Percentiles rank a stretch among this genome's conserved stretches.
Evolutionary conservation across 208 protist genomes (phyloP).

Genomic region (Dictyostelium gargantuum): DNA sequence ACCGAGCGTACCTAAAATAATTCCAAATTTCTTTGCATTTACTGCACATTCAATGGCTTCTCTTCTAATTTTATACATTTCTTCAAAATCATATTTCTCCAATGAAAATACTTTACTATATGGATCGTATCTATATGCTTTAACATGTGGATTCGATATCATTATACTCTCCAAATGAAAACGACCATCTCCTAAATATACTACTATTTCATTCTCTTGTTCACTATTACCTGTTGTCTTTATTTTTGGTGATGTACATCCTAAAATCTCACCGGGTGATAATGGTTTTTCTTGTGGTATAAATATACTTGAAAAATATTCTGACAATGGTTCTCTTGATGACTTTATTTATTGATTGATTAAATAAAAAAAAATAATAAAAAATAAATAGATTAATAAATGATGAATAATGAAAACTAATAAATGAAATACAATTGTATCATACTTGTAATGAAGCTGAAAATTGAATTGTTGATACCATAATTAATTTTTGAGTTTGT

Average conservation of each 20-base stretch:
- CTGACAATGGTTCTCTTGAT: constrained; percentile 84
- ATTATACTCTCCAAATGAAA: constrained; percentile 99
- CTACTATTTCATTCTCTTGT: neutral
- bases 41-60: constrained; percentile 87
- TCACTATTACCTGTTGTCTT: neutral
- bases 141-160: constrained; percentile 95
- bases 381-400: neutral
- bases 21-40: constrained; percentile 91
- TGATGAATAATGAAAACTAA: neutral
- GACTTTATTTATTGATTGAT: no score
- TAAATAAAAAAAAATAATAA: constrained; percentile 76
- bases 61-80: constrained; percentile 91
- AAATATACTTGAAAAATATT: constrained; percentile 89
- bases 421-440: neutral
- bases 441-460: constrained; percentile 93
- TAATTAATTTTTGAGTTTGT: constrained; percentile 85
- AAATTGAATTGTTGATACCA: constrained; percentile 98
- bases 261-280: constrained; percentile 97
- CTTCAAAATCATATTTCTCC: constrained; percentile 93
- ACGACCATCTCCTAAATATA: constrained; percentile 97
- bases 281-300: constrained; percentile 96
- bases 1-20: constrained; percentile 98
- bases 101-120: constrained; percentile 94
- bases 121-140: constrained; percentile 94
- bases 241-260: constrained; percentile 97